phyloP scores from a whole-genome alignment of 2,329 filamentous ascomycete genomes.

The Xylaria multiplex region DNA sequence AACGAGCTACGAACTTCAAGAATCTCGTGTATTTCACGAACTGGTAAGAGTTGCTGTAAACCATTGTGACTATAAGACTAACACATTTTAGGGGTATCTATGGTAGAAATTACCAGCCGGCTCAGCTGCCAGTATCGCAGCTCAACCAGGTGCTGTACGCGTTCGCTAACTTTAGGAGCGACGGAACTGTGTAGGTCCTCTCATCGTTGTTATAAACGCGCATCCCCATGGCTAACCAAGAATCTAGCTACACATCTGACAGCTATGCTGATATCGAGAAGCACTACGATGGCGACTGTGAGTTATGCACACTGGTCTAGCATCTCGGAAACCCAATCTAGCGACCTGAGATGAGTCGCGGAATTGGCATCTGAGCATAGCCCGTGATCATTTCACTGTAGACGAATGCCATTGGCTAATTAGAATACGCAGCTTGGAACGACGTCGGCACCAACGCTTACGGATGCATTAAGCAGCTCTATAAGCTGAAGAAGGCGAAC shows the following conservation, averaged over 20 bases:
- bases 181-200: conserved; percentile 74
- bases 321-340: background rate
- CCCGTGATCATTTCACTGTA: background rate
- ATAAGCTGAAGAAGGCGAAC: conserved; percentile 78
- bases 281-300: conserved; percentile 75
- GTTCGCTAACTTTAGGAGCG: conserved; percentile 78
- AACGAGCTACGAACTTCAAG: conserved; percentile 50
- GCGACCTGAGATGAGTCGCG: background rate
- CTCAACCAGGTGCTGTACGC: conserved; percentile 83
- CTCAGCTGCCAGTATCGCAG: conserved; percentile 73
- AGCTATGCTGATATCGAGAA: conserved; percentile 76
- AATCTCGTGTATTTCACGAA: conserved; percentile 62
- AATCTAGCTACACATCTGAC: conserved; percentile 69
- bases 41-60: conserved; percentile 51
- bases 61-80: conserved; percentile 13
- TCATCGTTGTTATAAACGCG: background rate
- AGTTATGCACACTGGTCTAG: conserved; percentile 37
- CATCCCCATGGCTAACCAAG: conserved; percentile 28
- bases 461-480: conserved; percentile 83
- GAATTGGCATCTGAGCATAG: background rate
- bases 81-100: conserved; percentile 71
- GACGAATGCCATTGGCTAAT: conserved; percentile 33
- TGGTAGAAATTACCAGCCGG: conserved; percentile 75
- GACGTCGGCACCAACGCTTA: conserved; percentile 77
- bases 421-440: conserved; percentile 59